Evolutionary conservation across 352 stramenopile species (phyloP).

Genomic region (Pythium myriotylum): DNA sequence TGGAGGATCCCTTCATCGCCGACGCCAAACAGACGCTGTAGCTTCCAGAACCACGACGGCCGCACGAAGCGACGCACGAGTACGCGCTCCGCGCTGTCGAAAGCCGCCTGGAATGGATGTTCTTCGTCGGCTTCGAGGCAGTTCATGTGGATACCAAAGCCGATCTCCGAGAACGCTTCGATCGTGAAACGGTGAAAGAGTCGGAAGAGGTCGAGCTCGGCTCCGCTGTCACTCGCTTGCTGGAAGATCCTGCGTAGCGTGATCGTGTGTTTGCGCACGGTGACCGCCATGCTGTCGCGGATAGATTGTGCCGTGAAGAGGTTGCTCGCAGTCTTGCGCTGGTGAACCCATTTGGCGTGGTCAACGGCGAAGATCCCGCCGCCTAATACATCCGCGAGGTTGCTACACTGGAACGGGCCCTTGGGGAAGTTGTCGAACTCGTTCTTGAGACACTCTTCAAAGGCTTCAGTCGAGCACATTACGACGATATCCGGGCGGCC

Average conservation of each 20-base stretch:
- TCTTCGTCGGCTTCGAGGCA: constrained; percentile 22
- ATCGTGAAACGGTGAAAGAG: constrained; percentile 54
- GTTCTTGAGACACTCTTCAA: constrained; percentile 22
- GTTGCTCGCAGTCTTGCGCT: too few relatives aligned
- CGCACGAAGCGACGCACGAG: constrained; percentile 36
- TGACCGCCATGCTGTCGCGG: constrained; percentile 1
- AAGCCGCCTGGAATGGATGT: constrained; percentile 34
- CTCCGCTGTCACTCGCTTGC: constrained; percentile 1
- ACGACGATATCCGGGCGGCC: constrained; percentile 29
- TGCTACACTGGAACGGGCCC: not conserved
- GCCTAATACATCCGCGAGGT: not conserved
- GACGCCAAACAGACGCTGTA: constrained; percentile 34
- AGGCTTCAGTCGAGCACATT: constrained; percentile 4
- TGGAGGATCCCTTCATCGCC: constrained; percentile 38
- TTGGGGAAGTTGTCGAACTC: constrained; percentile 22
- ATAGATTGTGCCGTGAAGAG: not conserved
- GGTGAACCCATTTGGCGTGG: constrained; percentile 8
- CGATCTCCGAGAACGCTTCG: constrained; percentile 52
- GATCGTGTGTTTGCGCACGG: constrained; percentile 26
- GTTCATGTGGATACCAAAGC: constrained; percentile 34
- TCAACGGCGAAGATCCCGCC: constrained; percentile 23
- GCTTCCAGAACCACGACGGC: constrained; percentile 50
- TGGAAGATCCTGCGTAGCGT: constrained; percentile 30
- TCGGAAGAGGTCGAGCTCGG: too few relatives aligned
- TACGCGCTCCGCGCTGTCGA: constrained; percentile 42